Conservation (phyloP, 2,329 filamentous ascomycete genomes). For the Aspergillus nomiae region DNA sequence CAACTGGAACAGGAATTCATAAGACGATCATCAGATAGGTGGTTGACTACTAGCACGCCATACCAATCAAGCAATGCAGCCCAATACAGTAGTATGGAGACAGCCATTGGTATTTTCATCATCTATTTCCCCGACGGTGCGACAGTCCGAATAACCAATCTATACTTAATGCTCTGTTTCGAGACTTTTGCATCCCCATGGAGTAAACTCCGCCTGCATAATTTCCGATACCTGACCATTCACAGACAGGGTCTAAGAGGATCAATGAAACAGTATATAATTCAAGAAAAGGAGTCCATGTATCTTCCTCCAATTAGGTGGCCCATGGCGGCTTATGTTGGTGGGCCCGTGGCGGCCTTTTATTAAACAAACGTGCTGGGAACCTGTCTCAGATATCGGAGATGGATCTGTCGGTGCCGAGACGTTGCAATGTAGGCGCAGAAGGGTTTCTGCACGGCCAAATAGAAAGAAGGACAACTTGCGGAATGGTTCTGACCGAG, state of each 20-base stretch:
- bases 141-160: not conserved
- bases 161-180: not conserved
- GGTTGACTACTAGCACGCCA: not conserved
- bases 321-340: not conserved
- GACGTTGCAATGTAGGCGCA: not conserved
- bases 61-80: not conserved
- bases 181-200: not conserved
- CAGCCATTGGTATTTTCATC: not conserved
- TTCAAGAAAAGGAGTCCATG: not conserved
- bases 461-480: too few relatives aligned
- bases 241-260: not conserved
- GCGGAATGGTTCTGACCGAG: not conserved
- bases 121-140: not conserved
- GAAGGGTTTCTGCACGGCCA: not conserved
- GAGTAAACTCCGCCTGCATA: not conserved
- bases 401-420: not conserved
- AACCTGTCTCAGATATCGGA: not conserved
- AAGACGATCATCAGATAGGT: not conserved
- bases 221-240: not conserved
- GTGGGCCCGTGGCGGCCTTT: not conserved
- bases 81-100: not conserved
- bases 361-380: not conserved
- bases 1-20: not conserved
- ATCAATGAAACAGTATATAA: not conserved
- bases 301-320: not conserved